Conservation (phyloP, 805 yeast species). For the Teunomyces funiuensis region DNA sequence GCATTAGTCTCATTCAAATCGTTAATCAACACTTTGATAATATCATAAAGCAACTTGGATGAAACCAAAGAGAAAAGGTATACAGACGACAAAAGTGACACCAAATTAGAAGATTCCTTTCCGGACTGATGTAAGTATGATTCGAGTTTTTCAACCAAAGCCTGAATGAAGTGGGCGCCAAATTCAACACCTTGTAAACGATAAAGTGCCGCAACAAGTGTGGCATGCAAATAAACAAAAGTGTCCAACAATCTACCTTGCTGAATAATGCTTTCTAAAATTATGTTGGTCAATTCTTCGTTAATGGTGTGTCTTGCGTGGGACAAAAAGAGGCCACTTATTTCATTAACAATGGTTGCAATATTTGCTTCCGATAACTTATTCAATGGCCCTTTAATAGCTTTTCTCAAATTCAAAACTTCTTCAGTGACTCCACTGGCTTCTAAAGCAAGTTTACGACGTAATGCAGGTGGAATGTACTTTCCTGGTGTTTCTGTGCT, state of each 20-base stretch:
- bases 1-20: conserved; percentile 70
- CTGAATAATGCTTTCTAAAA: conserved; percentile 61
- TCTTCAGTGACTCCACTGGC: conserved; percentile 37
- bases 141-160: conserved; percentile 70
- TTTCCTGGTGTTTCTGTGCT: conserved; percentile 29
- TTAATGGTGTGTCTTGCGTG: conserved; percentile 82
- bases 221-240: conserved; percentile 77
- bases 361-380: conserved; percentile 87
- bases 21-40: conserved; percentile 54
- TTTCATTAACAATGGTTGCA: conserved; percentile 63
- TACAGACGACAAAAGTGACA: conserved; percentile 72
- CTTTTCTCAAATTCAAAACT: conserved; percentile 49
- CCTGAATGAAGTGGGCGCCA: conserved; percentile 84
- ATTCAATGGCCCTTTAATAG: conserved; percentile 81
- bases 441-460: conserved; percentile 52
- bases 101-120: conserved; percentile 58
- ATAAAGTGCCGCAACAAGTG: conserved; percentile 72
- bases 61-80: conserved; percentile 78
- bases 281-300: conserved; percentile 59
- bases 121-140: conserved; percentile 28
- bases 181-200: conserved; percentile 81
- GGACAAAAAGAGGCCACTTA: conserved; percentile 59
- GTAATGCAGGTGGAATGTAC: conserved; percentile 86
- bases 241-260: conserved; percentile 73
- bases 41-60: conserved; percentile 72